phyloP scores from a whole-genome alignment of 495 filamentous ascomycete genomes.

The Niebla homalea region DNA sequence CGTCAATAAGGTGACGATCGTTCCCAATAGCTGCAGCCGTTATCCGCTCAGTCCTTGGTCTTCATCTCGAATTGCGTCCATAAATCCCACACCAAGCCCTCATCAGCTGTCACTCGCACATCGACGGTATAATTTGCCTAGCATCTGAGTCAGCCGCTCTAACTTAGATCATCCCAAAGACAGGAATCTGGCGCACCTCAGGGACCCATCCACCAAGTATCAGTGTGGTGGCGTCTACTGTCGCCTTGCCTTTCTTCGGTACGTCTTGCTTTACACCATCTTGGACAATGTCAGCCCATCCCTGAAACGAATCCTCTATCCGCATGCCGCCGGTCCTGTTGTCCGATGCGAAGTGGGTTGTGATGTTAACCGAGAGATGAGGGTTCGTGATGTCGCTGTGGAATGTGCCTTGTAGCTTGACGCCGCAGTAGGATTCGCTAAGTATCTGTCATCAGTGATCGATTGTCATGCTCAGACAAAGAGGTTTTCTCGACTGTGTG shows the following conservation, averaged over 20 bases:
- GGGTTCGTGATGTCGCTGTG: background rate
- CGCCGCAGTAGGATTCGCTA: constrained; percentile 10
- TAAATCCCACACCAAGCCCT: background rate
- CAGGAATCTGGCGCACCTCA: constrained; percentile 1
- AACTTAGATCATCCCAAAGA: background rate
- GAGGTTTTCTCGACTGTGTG: background rate
- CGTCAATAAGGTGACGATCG: too few species aligned
- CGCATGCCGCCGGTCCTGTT: constrained; percentile 1
- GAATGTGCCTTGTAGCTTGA: constrained; percentile 6
- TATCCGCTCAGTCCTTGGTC: background rate
- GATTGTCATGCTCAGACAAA: background rate
- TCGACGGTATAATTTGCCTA: constrained; percentile 2
- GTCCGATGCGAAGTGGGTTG: constrained; percentile 3
- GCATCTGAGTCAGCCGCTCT: too few species aligned
- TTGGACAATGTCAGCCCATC: constrained; percentile 9
- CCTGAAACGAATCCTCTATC: constrained; percentile 9
- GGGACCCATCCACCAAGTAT: constrained; percentile 5
- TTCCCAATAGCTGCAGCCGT: too few species aligned
- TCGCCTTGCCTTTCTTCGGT: constrained; percentile 3
- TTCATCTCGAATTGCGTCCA: constrained; percentile 2
- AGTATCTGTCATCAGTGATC: background rate
- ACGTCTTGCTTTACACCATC: background rate
- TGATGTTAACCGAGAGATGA: constrained; percentile 7
- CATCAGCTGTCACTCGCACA: background rate
- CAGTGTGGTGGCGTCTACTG: background rate